phyloP scores from a whole-genome alignment of 2,329 filamentous ascomycete species.

The Lizonia empirigonia region DNA sequence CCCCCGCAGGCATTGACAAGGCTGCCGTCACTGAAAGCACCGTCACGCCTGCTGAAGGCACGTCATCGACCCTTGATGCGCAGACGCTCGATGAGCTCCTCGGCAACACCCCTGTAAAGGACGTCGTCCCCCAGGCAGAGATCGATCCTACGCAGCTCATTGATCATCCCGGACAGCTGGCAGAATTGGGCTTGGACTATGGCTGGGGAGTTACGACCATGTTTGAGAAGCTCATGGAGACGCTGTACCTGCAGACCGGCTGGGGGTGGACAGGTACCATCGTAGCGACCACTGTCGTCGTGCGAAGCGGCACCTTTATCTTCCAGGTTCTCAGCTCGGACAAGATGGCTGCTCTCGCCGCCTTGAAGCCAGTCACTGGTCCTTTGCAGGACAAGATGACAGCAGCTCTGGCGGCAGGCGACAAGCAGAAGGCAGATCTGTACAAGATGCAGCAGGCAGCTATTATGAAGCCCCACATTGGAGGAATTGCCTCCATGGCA shows the following conservation, averaged over 20 bases:
- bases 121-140: conserved; percentile 21
- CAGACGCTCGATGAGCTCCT: conserved; percentile 34
- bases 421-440: conserved; percentile 48
- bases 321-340: conserved; percentile 68
- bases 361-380: conserved; percentile 62
- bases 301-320: conserved; percentile 68
- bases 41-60: conserved; percentile 13
- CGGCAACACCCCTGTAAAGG: conserved; percentile 17
- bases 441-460: conserved; percentile 56
- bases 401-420: conserved; percentile 48
- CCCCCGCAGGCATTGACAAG: conserved; percentile 46
- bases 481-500: conserved; percentile 48
- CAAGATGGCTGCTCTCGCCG: conserved; percentile 65
- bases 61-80: conserved; percentile 14
- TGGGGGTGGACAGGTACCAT: conserved; percentile 85
- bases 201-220: conserved; percentile 78
- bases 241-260: conserved; percentile 76
- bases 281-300: conserved; percentile 64
- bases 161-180: conserved; percentile 81
- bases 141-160: conserved; percentile 62
- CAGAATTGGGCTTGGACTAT: conserved; percentile 82
- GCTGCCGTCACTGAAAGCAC: conserved; percentile 32
- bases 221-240: conserved; percentile 79
- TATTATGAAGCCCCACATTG: conserved; percentile 53
- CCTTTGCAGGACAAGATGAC: conserved; percentile 64